Evolutionary conservation across 805 yeast species (phyloP).

Genomic region (Wickerhamomyces canadensis): DNA sequence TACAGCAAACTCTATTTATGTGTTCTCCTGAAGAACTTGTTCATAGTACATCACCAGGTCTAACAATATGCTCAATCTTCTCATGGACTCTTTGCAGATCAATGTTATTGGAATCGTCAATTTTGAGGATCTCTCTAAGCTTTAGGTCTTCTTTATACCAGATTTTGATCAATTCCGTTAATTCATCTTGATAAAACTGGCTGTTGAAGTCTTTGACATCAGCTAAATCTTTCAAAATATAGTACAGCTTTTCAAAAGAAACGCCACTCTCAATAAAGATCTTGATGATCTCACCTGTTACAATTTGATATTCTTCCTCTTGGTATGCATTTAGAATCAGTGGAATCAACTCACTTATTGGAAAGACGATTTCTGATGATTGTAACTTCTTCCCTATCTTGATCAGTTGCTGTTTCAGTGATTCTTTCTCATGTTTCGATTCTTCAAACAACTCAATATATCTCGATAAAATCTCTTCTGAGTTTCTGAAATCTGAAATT

Average conservation of each 20-base stretch:
- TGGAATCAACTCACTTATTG: slow-evolving; percentile 65
- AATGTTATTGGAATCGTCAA: slow-evolving; percentile 34
- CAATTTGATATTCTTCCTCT: slow-evolving; percentile 31
- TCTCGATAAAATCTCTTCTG: slow-evolving; percentile 73
- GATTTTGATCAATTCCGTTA: slow-evolving; percentile 54
- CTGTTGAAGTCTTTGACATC: slow-evolving; percentile 53
- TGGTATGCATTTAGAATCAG: slow-evolving; percentile 52
- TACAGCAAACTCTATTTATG: no score
- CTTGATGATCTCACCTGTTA: slow-evolving; percentile 52
- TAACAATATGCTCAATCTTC: slow-evolving; percentile 2
- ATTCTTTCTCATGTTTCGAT: slow-evolving; percentile 14
- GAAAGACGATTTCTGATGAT: slow-evolving; percentile 74
- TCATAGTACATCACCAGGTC: slow-evolving; percentile 4
- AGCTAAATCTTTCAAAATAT: slow-evolving; percentile 54
- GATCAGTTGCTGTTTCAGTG: slow-evolving; percentile 23
- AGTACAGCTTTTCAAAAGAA: slow-evolving; percentile 58
- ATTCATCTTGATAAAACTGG: slow-evolving; percentile 48
- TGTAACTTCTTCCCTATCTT: slow-evolving; percentile 59
- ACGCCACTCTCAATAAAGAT: slow-evolving; percentile 62
- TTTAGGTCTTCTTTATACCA: slow-evolving; percentile 67
- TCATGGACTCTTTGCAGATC: slow-evolving; percentile 8
- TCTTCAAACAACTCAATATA: slow-evolving; percentile 68
- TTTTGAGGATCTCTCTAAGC: slow-evolving; percentile 42
- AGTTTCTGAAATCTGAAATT: slow-evolving; percentile 77
- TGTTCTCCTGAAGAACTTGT: no score